phyloP scores from a whole-genome alignment of 805 yeast species.

The Candida ascalaphidarum region DNA sequence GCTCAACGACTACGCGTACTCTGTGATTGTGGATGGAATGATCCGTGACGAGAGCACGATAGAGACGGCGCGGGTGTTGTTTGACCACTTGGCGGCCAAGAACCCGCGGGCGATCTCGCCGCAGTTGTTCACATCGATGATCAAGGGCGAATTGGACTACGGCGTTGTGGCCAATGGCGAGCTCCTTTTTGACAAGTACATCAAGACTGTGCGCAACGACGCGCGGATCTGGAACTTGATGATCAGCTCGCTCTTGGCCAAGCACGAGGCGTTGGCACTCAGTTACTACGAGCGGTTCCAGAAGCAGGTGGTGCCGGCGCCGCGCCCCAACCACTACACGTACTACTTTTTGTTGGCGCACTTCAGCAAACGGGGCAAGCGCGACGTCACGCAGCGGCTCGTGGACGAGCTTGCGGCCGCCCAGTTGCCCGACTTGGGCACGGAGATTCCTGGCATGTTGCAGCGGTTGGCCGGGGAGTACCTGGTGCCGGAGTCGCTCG shows the following conservation, averaged over 20 bases:
- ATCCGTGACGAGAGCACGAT: conserved; percentile 37
- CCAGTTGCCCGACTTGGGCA: conserved; percentile 26
- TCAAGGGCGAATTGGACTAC: conserved; percentile 35
- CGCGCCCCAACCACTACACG: conserved; percentile 41
- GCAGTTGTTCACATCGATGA: conserved; percentile 37
- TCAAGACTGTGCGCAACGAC: conserved; percentile 22
- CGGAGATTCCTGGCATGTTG: conserved; percentile 29
- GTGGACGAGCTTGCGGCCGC: conserved; percentile 28
- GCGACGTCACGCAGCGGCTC: conserved; percentile 21
- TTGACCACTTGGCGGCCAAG: conserved; percentile 29
- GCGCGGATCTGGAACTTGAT: conserved; percentile 34
- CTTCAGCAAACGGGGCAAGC: conserved; percentile 23
- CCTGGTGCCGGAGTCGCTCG: conserved; percentile 5
- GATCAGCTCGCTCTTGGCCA: conserved; percentile 20
- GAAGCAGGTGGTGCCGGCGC: conserved; percentile 9
- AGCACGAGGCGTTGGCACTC: conserved; percentile 30
- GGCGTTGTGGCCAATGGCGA: conserved; percentile 28
- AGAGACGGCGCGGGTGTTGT: conserved; percentile 44
- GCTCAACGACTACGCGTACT: conserved; percentile 38
- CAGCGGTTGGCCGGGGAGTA: conserved; percentile 6
- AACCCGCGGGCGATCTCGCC: conserved; percentile 21
- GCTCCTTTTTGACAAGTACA: conserved; percentile 23
- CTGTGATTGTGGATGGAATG: conserved; percentile 48
- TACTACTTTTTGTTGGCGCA: conserved; percentile 38
- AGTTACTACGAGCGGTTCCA: conserved; percentile 30